Evolutionary conservation across 345 rosid genomes (phyloP).

Genomic region (Stellera chamaejasme): DNA sequence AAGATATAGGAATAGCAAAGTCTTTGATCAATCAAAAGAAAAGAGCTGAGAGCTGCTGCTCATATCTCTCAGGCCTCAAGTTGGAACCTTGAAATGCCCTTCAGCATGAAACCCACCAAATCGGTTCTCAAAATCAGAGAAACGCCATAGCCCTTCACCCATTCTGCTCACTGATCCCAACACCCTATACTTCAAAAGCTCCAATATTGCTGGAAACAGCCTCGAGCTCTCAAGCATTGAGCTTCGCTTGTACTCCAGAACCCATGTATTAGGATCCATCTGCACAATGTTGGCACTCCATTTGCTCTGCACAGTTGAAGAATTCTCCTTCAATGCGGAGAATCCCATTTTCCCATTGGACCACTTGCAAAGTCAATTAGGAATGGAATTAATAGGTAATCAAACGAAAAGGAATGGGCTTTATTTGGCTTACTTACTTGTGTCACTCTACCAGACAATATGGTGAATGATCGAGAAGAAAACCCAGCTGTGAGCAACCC

Average conservation of each 20-base stretch:
- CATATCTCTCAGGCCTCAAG: slow-evolving; percentile 16
- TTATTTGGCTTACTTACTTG: slow-evolving; percentile 38
- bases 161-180: slow-evolving; percentile 13
- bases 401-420: background rate
- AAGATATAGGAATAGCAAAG: slow-evolving; percentile 26
- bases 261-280: slow-evolving; percentile 68
- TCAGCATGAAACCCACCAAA: slow-evolving; percentile 2
- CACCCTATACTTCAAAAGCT: slow-evolving; percentile 31
- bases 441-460: slow-evolving; percentile 73
- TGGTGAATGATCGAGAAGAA: slow-evolving; percentile 44
- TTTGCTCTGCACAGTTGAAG: slow-evolving; percentile 47
- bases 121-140: slow-evolving; percentile 20
- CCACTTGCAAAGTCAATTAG: slow-evolving; percentile 38
- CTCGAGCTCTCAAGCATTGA: slow-evolving; percentile 37
- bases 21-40: too few species aligned
- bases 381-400: background rate
- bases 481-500: slow-evolving; percentile 52
- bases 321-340: slow-evolving; percentile 32
- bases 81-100: slow-evolving; percentile 27
- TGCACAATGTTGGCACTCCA: slow-evolving; percentile 56
- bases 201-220: slow-evolving; percentile 32
- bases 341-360: slow-evolving; percentile 43
- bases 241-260: slow-evolving; percentile 60
- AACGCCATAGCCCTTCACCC: slow-evolving; percentile 19
- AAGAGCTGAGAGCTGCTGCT: background rate